Evolutionary conservation across 2,329 filamentous ascomycete genomes (phyloP), one percentile per base, ranked within the genome.

Genomic region (Phialocephala subalpina): DNA sequence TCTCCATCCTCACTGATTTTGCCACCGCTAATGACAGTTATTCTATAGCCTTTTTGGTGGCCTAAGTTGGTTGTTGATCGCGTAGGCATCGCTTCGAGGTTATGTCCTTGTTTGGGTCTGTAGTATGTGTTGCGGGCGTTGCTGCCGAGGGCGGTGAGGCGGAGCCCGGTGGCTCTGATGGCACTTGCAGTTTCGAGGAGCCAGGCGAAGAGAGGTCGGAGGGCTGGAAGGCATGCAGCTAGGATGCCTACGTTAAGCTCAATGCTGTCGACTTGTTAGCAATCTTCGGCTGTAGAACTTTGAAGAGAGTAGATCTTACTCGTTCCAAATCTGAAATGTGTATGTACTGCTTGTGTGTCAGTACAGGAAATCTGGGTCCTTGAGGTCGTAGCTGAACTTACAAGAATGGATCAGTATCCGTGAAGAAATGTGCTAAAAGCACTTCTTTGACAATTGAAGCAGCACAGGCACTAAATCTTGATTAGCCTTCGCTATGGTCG

Each of bases 181-280:
- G 55, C 62, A 22, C 36, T 61, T 18, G 67, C 66, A 18, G 66
- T 72, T 11, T 77, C 74, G 33, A 81, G 75, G 25, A 75, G 67
- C 69, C 74, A 77, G 69, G 76, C 73, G 68, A 80, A 77, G 12
- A 79, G 70, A 1, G 80, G 81, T 33, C 79, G 76, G 16, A 84
- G 75, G 14, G 82, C 78, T 0, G 80, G 80, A 0, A 82, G 70
- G 0, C 77, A 81, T 8, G 79, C 80, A 1, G 81, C 81, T 2
- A 82, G 74, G 58, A 82, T 81, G 3, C 80, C 81, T 3, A 80
- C 72, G 40, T 79, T 79, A 18, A 83, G 75, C 67, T 83, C 81
- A 56, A 82, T 77, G 65, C 77, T 69, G 36, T 22, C 45, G n/a
- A 27, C 1, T 29, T 45, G 49, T 67, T 42, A 64, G 58, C 11